Evolutionary conservation across 2,329 filamentous ascomycete genomes (phyloP).

Genomic region (Colletotrichum sp.): DNA sequence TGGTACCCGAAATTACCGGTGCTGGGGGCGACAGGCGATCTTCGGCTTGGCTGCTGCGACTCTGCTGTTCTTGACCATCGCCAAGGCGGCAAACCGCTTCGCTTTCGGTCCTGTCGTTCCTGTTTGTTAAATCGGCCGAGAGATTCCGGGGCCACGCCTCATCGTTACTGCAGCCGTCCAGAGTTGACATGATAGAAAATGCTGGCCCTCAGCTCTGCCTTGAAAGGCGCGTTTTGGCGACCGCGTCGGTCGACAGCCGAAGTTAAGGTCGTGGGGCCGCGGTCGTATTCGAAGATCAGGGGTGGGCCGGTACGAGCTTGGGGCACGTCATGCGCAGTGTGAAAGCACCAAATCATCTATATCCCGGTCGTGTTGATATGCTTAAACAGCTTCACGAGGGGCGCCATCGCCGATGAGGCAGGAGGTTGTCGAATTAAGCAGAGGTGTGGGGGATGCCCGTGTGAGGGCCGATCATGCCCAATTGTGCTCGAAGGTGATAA

Average conservation of each 20-base stretch:
- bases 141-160: not conserved
- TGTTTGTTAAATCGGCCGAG: not conserved
- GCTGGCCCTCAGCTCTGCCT: not conserved
- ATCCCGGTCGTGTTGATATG: not conserved
- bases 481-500: not conserved
- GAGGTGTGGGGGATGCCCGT: not conserved
- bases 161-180: not conserved
- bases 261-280: constrained; percentile 6
- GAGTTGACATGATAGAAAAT: not conserved
- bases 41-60: not conserved
- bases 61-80: not conserved
- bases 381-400: not conserved
- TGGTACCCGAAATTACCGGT: not conserved
- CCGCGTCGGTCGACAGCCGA: not conserved
- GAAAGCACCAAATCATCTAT: not conserved
- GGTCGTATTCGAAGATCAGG: constrained; percentile 6
- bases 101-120: not conserved
- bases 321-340: not conserved
- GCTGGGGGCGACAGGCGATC: not conserved
- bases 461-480: not conserved
- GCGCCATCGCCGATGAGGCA: not conserved
- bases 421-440: not conserved
- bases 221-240: not conserved
- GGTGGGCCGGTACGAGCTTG: not conserved
- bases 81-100: not conserved